phyloP scores from a whole-genome alignment of 2,329 filamentous ascomycete genomes.

The Leptoxyphium fumago region DNA sequence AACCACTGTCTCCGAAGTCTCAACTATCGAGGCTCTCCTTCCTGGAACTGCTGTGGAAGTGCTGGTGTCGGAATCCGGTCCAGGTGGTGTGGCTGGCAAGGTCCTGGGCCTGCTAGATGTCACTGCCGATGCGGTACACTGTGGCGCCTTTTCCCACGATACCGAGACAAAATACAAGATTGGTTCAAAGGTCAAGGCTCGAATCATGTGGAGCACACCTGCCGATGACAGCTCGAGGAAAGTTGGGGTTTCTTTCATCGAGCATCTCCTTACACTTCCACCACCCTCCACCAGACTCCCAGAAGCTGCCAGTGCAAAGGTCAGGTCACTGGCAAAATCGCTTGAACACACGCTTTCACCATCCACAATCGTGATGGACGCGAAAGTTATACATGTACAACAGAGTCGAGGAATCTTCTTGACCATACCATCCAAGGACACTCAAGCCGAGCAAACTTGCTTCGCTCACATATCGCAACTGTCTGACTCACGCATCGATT shows the following conservation, averaged over 20 bases:
- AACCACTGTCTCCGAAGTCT: constrained; percentile 50
- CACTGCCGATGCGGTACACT: constrained; percentile 82
- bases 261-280: constrained; percentile 62
- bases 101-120: constrained; percentile 84
- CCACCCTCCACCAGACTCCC: constrained; percentile 24
- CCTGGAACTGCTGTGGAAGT: constrained; percentile 85
- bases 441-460: constrained; percentile 19
- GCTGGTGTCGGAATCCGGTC: constrained; percentile 59
- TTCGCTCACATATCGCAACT: constrained; percentile 93
- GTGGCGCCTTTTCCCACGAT: constrained; percentile 53
- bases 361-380: constrained; percentile 63
- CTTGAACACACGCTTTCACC: constrained; percentile 44
- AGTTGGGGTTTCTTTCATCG: constrained; percentile 72
- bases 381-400: constrained; percentile 67
- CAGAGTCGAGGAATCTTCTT: constrained; percentile 69
- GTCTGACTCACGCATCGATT: constrained; percentile 78
- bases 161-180: constrained; percentile 67
- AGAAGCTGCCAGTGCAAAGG: constrained; percentile 15
- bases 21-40: constrained; percentile 77
- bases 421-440: constrained; percentile 36
- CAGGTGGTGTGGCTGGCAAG: constrained; percentile 70
- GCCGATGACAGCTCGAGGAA: constrained; percentile 58
- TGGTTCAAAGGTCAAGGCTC: constrained; percentile 69
- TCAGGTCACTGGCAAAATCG: constrained; percentile 11
- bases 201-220: constrained; percentile 80